A percentile compares a stretch with the other conserved stretches of the same genome.
Evolutionary conservation across 805 yeast genomes (phyloP).

Genomic region (Ogataea glucozyma): DNA sequence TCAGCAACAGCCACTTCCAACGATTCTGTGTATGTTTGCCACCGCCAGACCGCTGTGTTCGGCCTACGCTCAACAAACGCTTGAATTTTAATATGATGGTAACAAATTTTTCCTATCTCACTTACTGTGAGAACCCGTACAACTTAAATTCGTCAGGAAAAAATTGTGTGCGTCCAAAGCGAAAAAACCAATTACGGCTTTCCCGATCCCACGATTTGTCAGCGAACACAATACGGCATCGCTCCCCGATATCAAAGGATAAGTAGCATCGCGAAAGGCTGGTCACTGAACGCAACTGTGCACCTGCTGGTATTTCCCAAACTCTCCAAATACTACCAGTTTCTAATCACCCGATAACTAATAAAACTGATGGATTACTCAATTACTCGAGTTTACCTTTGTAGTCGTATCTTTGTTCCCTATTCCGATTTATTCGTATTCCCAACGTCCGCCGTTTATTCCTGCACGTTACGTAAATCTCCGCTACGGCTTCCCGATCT

Average conservation of each 20-base stretch:
- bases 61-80: too few relatives aligned
- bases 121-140: too few relatives aligned
- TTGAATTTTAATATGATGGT: too few relatives aligned
- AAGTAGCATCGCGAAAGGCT: not conserved
- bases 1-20: too few relatives aligned
- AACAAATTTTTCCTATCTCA: not conserved
- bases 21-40: not conserved
- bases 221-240: not conserved
- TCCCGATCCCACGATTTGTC: constrained; percentile 1
- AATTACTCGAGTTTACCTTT: too few relatives aligned
- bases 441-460: too few relatives aligned
- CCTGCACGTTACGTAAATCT: too few relatives aligned
- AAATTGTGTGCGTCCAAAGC: constrained; percentile 1
- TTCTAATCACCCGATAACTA: too few relatives aligned
- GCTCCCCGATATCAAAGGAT: not conserved
- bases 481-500: not conserved
- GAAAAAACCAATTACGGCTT: not conserved
- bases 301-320: too few relatives aligned
- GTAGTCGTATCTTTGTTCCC: too few relatives aligned
- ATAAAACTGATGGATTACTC: too few relatives aligned
- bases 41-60: not conserved
- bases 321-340: too few relatives aligned
- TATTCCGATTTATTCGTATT: not conserved
- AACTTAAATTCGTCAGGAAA: not conserved
- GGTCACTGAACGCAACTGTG: not conserved